phyloP scores from a whole-genome alignment of 192 early-diverging fungal species.

The Funneliformis mosseae region DNA sequence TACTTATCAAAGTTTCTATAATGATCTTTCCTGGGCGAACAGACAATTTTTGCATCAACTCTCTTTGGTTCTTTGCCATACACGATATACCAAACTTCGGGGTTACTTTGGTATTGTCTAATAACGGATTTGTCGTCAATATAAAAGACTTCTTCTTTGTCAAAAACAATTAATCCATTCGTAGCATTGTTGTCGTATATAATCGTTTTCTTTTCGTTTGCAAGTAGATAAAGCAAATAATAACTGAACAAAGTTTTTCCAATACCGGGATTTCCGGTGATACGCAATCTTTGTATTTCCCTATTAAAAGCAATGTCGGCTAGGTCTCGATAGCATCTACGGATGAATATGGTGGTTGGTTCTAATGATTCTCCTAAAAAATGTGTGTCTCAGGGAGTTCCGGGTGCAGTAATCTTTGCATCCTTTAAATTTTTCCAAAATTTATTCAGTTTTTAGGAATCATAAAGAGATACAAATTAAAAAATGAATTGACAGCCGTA shows the following conservation, averaged over 20 bases:
- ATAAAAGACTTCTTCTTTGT: not conserved
- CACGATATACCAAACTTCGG: slow-evolving; percentile 5
- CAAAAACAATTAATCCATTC: not conserved
- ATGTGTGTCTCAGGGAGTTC: too few species aligned
- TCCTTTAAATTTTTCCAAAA: slow-evolving; percentile 18
- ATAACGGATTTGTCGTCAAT: not conserved
- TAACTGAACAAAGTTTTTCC: slow-evolving; percentile 1
- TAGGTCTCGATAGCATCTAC: not conserved
- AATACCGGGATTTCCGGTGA: slow-evolving; percentile 10
- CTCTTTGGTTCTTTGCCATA: not conserved
- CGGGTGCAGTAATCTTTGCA: not conserved
- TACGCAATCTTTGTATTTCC: not conserved
- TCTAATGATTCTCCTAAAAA: too few species aligned
- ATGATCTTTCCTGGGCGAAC: not conserved
- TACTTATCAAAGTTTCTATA: not conserved
- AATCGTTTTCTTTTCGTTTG: not conserved
- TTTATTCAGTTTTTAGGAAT: not conserved
- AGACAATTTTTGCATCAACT: not conserved
- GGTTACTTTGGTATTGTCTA: not conserved
- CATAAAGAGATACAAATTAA: too few species aligned
- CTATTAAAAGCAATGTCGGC: not conserved
- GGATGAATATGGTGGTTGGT: not conserved
- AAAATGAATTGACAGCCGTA: too few species aligned
- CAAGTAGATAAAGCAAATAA: slow-evolving; percentile 4
- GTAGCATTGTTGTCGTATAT: not conserved